Evolutionary conservation across 176 grass and related monocot genomes (phyloP).

Genomic region (Oryza punctata): DNA sequence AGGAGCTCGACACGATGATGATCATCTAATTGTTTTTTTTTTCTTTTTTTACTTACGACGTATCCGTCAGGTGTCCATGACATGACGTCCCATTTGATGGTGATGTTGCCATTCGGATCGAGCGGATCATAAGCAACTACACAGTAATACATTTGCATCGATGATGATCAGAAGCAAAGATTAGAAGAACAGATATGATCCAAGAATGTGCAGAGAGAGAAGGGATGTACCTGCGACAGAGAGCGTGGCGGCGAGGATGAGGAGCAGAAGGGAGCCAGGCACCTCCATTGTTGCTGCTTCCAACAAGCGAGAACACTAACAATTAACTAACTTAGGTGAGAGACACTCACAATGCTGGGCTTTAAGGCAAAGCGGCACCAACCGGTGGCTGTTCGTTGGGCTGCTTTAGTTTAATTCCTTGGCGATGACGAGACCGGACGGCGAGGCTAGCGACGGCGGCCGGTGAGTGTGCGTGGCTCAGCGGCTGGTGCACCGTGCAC

Average conservation of each 20-base stretch:
- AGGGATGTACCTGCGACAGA: constrained; percentile 68
- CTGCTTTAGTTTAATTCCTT: constrained; percentile 39
- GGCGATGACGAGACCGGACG: background rate
- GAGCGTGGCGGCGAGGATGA: constrained; percentile 52
- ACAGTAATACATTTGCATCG: background rate
- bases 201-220: too few relatives aligned
- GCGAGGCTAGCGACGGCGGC: too few relatives aligned
- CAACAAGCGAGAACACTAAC: background rate
- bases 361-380: constrained; percentile 52
- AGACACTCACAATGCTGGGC: background rate
- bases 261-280: constrained; percentile 6
- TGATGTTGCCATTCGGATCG: constrained; percentile 95
- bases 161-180: background rate
- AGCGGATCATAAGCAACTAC: constrained; percentile 85
- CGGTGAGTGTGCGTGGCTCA: too few relatives aligned
- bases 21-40: background rate
- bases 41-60: constrained; percentile 51
- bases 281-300: constrained; percentile 24
- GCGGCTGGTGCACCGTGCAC: background rate
- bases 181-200: background rate
- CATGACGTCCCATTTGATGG: constrained; percentile 96
- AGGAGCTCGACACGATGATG: background rate
- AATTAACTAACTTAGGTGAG: background rate
- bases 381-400: background rate
- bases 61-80: constrained; percentile 96